phyloP scores from a whole-genome alignment of 257 asterid species.

The Solanum chaucha region DNA sequence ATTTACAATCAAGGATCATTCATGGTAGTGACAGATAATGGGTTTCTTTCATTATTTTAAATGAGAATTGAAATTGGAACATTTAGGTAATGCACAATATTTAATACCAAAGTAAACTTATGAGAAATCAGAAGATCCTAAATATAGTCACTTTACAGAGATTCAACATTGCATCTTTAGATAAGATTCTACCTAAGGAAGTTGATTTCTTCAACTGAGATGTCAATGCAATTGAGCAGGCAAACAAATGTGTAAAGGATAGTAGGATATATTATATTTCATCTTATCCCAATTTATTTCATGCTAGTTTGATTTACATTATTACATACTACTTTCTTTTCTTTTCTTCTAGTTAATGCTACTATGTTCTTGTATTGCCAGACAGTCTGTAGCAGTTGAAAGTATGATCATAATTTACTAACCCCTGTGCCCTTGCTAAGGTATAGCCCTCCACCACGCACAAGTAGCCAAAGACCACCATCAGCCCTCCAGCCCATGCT shows the following conservation, averaged over 20 bases:
- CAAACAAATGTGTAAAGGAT: background rate
- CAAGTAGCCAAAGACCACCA: conserved; percentile 99
- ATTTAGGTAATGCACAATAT: background rate
- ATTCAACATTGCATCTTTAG: background rate
- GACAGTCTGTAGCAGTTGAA: background rate
- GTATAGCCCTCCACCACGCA: conserved; percentile 95
- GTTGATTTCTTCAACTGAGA: background rate
- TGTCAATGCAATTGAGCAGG: background rate
- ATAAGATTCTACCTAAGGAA: background rate
- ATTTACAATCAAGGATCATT: background rate
- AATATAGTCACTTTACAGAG: background rate
- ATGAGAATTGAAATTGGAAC: background rate
- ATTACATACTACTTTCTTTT: background rate
- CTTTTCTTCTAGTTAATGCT: background rate
- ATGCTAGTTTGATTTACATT: background rate
- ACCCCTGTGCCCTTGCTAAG: conserved; percentile 98
- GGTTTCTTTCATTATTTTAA: background rate
- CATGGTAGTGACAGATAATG: background rate
- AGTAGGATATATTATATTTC: background rate
- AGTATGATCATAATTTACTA: conserved; percentile 9
- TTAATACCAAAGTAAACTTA: background rate
- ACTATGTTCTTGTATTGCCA: background rate
- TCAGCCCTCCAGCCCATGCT: conserved; percentile 99
- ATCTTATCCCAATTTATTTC: background rate
- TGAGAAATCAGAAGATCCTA: background rate